Evolutionary conservation across 1,284 basidiomycete species (phyloP).

Genomic region (Pseudozyma thailandica): DNA sequence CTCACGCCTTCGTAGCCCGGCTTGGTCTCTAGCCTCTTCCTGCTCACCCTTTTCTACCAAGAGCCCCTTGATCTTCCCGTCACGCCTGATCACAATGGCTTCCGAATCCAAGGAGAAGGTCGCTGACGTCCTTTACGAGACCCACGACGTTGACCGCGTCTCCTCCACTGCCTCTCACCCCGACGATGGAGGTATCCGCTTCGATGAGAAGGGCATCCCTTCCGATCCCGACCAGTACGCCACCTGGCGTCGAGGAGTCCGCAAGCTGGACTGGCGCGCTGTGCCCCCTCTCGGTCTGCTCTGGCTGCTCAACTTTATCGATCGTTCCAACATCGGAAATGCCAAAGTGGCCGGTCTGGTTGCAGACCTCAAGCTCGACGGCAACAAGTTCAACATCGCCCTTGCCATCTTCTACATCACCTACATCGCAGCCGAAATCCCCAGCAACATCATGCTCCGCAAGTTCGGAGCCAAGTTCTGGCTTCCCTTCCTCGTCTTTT

Average conservation of each 20-base stretch:
- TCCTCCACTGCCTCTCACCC: constrained; percentile 3
- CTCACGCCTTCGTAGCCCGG: no score
- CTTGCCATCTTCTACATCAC: constrained; percentile 53
- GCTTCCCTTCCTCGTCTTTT: constrained; percentile 73
- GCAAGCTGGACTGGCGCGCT: constrained; percentile 52
- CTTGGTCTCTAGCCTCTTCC: no score
- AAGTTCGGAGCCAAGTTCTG: constrained; percentile 58
- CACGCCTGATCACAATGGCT: constrained; percentile 7
- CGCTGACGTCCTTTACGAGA: constrained; percentile 11
- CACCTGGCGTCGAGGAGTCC: constrained; percentile 25
- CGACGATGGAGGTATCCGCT: constrained; percentile 6
- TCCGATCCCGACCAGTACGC: constrained; percentile 22
- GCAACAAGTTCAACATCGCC: constrained; percentile 44
- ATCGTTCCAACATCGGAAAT: constrained; percentile 55
- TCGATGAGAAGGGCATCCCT: constrained; percentile 13
- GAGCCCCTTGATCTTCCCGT: background rate
- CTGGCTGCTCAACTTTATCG: constrained; percentile 51
- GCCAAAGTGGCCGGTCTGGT: constrained; percentile 53
- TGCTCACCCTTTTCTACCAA: no score
- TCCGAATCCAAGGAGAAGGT: constrained; percentile 22
- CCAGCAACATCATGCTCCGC: constrained; percentile 66
- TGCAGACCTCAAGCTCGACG: constrained; percentile 38
- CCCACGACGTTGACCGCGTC: constrained; percentile 3
- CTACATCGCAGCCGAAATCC: constrained; percentile 57
- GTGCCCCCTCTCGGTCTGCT: constrained; percentile 50